phyloP scores from a whole-genome alignment of 2,329 filamentous ascomycete genomes.

The Teratosphaeria nubilosa region DNA sequence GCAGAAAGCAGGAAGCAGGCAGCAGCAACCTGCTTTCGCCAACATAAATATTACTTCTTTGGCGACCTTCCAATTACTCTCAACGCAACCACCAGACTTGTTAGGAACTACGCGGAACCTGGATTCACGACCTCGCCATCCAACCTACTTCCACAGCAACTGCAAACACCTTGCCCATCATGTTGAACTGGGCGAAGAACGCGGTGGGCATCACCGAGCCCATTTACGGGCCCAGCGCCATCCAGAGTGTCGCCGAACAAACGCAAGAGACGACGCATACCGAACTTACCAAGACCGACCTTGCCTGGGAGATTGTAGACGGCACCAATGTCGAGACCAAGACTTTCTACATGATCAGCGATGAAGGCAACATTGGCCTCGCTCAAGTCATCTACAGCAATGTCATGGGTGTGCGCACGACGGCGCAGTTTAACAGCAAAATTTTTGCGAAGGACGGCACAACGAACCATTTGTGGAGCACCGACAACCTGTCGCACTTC shows the following conservation, averaged over 20 bases:
- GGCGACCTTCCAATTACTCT: too few relatives aligned
- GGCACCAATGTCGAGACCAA: slow-evolving; percentile 90
- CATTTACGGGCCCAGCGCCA: slow-evolving; percentile 81
- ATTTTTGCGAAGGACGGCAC: slow-evolving; percentile 63
- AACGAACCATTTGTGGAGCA: slow-evolving; percentile 73
- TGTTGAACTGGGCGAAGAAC: slow-evolving; percentile 94
- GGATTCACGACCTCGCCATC: neutral
- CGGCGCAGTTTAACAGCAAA: slow-evolving; percentile 89
- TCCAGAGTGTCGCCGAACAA: slow-evolving; percentile 77
- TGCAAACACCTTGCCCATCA: slow-evolving; percentile 33
- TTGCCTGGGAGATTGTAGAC: slow-evolving; percentile 74
- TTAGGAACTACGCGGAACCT: neutral
- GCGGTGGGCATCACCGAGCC: slow-evolving; percentile 90
- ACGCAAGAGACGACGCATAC: slow-evolving; percentile 68
- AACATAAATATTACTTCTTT: too few relatives aligned
- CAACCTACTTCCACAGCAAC: neutral
- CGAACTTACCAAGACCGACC: slow-evolving; percentile 63
- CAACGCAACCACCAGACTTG: neutral
- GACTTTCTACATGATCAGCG: slow-evolving; percentile 80
- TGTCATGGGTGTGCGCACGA: slow-evolving; percentile 84
- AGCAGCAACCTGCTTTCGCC: neutral
- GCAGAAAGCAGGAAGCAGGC: neutral
- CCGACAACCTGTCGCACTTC: slow-evolving; percentile 66
- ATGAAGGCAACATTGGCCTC: slow-evolving; percentile 66
- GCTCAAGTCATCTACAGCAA: slow-evolving; percentile 96